A percentile compares a stretch with the other conserved stretches of the same genome.
These are phyloP conservation scores for Taiwanofungus camphoratus DNA, from an alignment of 1,284 basidiomycete species.

Conservation along the genomic window DNA sequence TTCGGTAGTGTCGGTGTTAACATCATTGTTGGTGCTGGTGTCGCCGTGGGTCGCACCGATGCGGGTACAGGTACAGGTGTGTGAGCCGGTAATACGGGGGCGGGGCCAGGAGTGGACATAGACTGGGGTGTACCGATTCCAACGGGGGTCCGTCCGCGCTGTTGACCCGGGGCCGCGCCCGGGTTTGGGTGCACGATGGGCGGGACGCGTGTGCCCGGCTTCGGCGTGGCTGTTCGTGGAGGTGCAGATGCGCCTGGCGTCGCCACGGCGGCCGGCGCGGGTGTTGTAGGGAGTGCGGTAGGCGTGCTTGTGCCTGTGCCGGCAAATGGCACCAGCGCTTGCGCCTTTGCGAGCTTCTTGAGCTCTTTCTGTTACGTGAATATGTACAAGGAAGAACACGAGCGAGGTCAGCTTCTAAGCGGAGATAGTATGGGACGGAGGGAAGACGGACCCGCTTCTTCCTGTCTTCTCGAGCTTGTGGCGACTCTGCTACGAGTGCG, in stretches of 20 bases:
- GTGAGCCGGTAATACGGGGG: neutral
- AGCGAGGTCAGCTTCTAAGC: slow-evolving; percentile 14
- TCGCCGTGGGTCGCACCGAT: slow-evolving; percentile 20
- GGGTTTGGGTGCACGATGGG: slow-evolving; percentile 10
- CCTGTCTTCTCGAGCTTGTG: slow-evolving; percentile 72
- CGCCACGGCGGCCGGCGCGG: slow-evolving; percentile 16
- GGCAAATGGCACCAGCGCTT: slow-evolving; percentile 35
- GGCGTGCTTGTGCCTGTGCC: slow-evolving; percentile 25
- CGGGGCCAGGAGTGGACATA: slow-evolving; percentile 28
- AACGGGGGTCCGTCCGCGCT: slow-evolving; percentile 28
- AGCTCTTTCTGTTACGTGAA: slow-evolving; percentile 54
- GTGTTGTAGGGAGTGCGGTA: slow-evolving; percentile 25
- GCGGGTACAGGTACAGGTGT: slow-evolving; percentile 15
- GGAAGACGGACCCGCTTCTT: slow-evolving; percentile 60
- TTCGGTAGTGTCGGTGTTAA: neutral
- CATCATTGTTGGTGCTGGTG: slow-evolving; percentile 16
- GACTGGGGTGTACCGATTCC: slow-evolving; percentile 32
- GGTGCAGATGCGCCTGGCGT: slow-evolving; percentile 17
- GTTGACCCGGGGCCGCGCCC: slow-evolving; percentile 19
- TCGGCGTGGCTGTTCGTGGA: slow-evolving; percentile 24
- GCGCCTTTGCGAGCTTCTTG: slow-evolving; percentile 61
- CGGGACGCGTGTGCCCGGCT: slow-evolving; percentile 15
- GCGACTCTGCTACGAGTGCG: slow-evolving; percentile 58
- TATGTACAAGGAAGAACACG: slow-evolving; percentile 4
- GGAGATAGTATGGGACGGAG: slow-evolving; percentile 4